phyloP scores from a whole-genome alignment of 2,329 filamentous ascomycete species.

The Hymenoscyphus infarciens region DNA sequence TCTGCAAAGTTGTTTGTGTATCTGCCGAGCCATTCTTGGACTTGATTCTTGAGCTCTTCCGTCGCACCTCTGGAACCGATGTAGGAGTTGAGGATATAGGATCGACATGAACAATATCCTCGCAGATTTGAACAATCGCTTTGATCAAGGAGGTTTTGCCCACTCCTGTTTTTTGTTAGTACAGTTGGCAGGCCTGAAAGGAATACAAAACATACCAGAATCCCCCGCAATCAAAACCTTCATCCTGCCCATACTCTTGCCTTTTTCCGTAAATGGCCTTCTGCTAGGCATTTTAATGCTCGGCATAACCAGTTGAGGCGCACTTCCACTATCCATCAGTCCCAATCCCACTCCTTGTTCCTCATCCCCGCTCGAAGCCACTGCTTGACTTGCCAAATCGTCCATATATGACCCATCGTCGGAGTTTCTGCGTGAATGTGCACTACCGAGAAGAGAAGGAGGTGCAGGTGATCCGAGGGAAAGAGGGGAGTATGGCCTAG shows the following conservation, averaged over 20 bases:
- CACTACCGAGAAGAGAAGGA: constrained; percentile 45
- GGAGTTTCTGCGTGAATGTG: constrained; percentile 51
- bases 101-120: constrained; percentile 93
- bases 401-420: constrained; percentile 48
- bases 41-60: constrained; percentile 29
- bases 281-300: constrained; percentile 88
- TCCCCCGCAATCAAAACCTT: constrained; percentile 86
- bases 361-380: constrained; percentile 35
- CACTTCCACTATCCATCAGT: constrained; percentile 48
- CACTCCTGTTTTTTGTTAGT: constrained; percentile 50
- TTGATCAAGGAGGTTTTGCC: constrained; percentile 90
- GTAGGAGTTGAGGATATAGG: constrained; percentile 38
- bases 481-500: constrained; percentile 45
- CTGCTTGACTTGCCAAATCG: constrained; percentile 38
- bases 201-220: constrained; percentile 50
- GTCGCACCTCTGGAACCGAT: constrained; percentile 29
- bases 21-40: constrained; percentile 27
- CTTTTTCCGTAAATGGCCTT: constrained; percentile 83
- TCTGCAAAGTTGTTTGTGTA: constrained; percentile 38
- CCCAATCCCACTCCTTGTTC: constrained; percentile 44
- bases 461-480: constrained; percentile 41
- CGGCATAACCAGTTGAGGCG: constrained; percentile 93
- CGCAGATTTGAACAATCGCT: constrained; percentile 79
- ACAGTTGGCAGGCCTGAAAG: background rate
- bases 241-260: constrained; percentile 77